phyloP scores from a whole-genome alignment of 805 yeast genomes.

The Cyberlindnera saturnus region DNA sequence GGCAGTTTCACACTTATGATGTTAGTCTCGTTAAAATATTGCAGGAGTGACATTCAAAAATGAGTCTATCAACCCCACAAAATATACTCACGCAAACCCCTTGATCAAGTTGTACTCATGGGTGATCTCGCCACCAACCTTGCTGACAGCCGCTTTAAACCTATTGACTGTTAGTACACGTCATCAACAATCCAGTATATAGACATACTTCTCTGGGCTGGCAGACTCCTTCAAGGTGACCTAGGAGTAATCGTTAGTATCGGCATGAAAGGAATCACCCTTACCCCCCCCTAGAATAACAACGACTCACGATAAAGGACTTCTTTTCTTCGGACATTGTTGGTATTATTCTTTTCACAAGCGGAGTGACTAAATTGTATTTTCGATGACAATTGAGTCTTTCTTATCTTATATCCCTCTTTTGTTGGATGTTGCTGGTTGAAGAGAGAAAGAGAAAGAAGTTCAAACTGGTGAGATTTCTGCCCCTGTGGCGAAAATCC shows the following conservation, averaged over 20 bases:
- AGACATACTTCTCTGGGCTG: constrained; percentile 24
- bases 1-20: constrained; percentile 45
- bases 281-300: not conserved
- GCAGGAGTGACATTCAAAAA: not conserved
- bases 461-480: too few species aligned
- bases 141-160: constrained; percentile 42
- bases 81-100: constrained; percentile 40
- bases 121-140: constrained; percentile 55
- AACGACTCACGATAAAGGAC: constrained; percentile 21
- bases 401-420: too few species aligned
- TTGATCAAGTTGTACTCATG: constrained; percentile 60
- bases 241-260: constrained; percentile 14
- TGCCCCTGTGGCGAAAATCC: too few species aligned
- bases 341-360: not conserved
- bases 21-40: not conserved
- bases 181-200: not conserved
- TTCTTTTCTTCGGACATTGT: constrained; percentile 22
- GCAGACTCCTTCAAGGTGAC: constrained; percentile 34
- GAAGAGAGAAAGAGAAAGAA: not conserved
- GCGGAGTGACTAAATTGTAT: too few species aligned
- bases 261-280: too few species aligned
- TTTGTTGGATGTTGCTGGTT: too few species aligned
- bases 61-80: too few species aligned
- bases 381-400: too few species aligned
- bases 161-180: constrained; percentile 18